Percentiles rank a stretch among this genome's conserved stretches.
These are phyloP conservation scores for Setaria viridis DNA, from an alignment of 202 grass and related monocot genomes.

Conservation along the genomic window DNA sequence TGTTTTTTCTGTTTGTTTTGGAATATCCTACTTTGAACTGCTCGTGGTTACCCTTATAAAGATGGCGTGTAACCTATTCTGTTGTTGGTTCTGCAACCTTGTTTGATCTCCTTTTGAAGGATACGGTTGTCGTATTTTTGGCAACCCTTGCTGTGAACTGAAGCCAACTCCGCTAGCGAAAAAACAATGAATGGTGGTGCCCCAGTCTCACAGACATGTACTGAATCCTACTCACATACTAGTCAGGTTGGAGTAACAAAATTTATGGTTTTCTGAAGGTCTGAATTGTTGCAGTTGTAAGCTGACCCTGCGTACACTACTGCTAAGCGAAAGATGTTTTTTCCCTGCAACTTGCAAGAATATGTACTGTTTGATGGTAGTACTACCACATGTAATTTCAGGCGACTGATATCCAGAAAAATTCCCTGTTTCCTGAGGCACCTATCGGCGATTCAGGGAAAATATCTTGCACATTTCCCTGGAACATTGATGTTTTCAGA, in stretches of 20 bases:
- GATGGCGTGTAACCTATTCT: neutral
- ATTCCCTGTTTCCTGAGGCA: neutral
- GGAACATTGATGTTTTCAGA: constrained; percentile 3
- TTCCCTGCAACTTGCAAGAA: neutral
- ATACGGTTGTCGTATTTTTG: neutral
- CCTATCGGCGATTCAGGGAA: neutral
- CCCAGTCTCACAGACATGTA: neutral
- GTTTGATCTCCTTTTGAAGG: constrained; percentile 18
- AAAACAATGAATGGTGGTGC: neutral
- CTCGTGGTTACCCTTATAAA: constrained; percentile 4
- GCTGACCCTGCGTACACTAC: neutral
- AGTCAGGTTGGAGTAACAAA: neutral
- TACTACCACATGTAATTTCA: neutral
- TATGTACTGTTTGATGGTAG: neutral
- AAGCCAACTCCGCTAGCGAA: neutral
- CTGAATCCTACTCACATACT: neutral
- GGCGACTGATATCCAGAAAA: neutral
- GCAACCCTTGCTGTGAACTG: neutral
- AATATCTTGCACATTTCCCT: neutral
- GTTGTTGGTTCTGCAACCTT: neutral
- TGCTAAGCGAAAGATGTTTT: neutral
- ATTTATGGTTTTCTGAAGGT: neutral
- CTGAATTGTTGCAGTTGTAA: neutral
- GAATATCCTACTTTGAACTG: constrained; percentile 9
- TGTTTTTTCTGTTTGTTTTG: constrained; percentile 19